phyloP scores from a whole-genome alignment of 2,329 filamentous ascomycete genomes.

The Meredithiella fracta region DNA sequence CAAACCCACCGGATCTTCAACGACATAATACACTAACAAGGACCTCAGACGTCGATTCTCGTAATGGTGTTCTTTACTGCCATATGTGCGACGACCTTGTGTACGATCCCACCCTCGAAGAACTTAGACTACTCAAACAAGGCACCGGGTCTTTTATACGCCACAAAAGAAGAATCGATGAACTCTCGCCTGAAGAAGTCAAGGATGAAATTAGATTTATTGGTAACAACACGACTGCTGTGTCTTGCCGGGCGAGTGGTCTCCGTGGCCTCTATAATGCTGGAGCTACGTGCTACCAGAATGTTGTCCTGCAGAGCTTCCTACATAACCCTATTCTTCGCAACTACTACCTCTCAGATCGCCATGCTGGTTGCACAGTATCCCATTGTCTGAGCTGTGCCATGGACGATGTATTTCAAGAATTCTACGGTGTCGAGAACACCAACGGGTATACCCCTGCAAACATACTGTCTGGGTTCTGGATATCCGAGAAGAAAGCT shows the following conservation, averaged over 20 bases:
- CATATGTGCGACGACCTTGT: constrained; percentile 70
- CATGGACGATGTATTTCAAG: constrained; percentile 59
- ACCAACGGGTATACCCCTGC: constrained; percentile 83
- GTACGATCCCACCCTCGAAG: constrained; percentile 67
- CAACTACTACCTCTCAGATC: constrained; percentile 83
- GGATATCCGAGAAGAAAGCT: constrained; percentile 63
- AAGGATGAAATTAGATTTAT: constrained; percentile 66
- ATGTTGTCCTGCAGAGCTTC: constrained; percentile 83
- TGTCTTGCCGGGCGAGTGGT: constrained; percentile 73
- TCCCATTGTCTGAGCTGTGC: constrained; percentile 50
- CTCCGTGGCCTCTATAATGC: constrained; percentile 91
- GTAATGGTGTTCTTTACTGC: constrained; percentile 59
- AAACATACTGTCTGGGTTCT: constrained; percentile 75
- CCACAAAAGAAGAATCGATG: constrained; percentile 62
- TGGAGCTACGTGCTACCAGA: constrained; percentile 97
- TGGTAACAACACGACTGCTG: constrained; percentile 57
- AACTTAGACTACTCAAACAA: constrained; percentile 53
- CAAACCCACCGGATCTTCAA: background rate
- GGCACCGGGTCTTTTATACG: constrained; percentile 48
- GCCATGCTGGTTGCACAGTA: constrained; percentile 57
- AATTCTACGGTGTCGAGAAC: constrained; percentile 55
- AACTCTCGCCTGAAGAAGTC: constrained; percentile 45
- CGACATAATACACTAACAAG: constrained; percentile 18
- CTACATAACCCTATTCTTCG: constrained; percentile 84
- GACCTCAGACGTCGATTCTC: constrained; percentile 54